These are phyloP conservation scores for Drechslera avenae DNA, from an alignment of 2,329 filamentous ascomycete species.

Conservation along the genomic window DNA sequence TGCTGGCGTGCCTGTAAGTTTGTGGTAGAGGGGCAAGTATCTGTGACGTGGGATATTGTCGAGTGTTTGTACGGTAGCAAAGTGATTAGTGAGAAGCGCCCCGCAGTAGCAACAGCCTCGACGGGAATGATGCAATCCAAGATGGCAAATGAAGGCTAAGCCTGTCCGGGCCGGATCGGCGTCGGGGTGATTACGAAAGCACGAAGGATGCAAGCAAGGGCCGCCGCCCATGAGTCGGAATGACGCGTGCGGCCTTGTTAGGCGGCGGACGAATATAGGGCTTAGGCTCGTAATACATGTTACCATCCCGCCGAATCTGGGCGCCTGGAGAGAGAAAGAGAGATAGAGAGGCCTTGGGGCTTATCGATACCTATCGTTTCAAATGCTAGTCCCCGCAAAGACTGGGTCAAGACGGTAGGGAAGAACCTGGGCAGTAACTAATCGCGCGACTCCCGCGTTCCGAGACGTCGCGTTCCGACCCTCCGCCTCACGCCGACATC, in stretches of 20 bases:
- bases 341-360: not conserved
- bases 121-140: conserved; percentile 41
- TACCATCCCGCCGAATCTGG: not conserved
- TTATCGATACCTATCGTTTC: too few species aligned
- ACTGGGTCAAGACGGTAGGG: too few species aligned
- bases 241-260: not conserved
- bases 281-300: conserved; percentile 2
- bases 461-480: conserved; percentile 23
- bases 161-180: conserved; percentile 10
- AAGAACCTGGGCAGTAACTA: conserved; percentile 4
- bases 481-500: conserved; percentile 11
- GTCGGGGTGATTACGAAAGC: conserved; percentile 19
- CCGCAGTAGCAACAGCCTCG: conserved; percentile 28
- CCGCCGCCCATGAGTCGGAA: not conserved
- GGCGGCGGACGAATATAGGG: conserved; percentile 4
- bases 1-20: not conserved
- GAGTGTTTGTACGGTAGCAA: conserved; percentile 18
- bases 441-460: conserved; percentile 25
- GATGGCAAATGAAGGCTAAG: conserved; percentile 12
- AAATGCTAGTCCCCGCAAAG: too few species aligned
- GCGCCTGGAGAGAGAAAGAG: not conserved
- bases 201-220: not conserved
- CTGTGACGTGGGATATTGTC: not conserved
- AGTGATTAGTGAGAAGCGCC: conserved; percentile 36
- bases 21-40: not conserved